These are phyloP conservation scores for Raphanus hybrid DNA, from an alignment of 441 rosid species.

Conservation along the genomic window DNA sequence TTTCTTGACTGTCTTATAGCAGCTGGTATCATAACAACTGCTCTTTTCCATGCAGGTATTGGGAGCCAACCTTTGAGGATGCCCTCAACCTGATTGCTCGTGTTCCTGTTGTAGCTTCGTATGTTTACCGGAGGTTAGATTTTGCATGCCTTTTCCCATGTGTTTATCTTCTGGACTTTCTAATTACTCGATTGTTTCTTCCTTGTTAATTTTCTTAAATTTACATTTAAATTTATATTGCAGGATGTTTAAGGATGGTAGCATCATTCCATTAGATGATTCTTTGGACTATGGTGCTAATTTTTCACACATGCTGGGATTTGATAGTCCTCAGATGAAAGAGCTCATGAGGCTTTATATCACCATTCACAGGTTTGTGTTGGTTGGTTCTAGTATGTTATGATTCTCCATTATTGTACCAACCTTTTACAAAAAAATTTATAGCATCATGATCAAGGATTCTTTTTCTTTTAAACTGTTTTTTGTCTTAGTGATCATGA, in stretches of 20 bases:
- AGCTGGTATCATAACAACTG: conserved; percentile 23
- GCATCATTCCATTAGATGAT: conserved; percentile 63
- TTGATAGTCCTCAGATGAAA: conserved; percentile 76
- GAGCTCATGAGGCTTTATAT: conserved; percentile 98
- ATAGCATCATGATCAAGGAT: conserved; percentile 14
- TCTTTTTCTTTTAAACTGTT: neutral
- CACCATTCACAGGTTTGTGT: conserved; percentile 80
- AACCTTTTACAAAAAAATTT: neutral
- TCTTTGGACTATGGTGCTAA: conserved; percentile 93
- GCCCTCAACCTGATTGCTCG: conserved; percentile 88
- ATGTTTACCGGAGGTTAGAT: conserved; percentile 78
- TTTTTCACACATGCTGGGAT: conserved; percentile 88
- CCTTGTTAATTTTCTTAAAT: conserved; percentile 16
- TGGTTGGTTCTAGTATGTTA: conserved; percentile 33
- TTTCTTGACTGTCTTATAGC: conserved; percentile 13
- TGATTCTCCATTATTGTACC: neutral
- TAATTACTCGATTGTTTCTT: neutral
- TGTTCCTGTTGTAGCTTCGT: conserved; percentile 78
- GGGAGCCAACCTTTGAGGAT: conserved; percentile 94
- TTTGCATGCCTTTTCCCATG: neutral
- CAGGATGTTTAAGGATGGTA: conserved; percentile 84
- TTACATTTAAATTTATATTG: conserved; percentile 11
- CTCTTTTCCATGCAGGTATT: conserved; percentile 56
- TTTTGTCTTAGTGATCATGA: conserved; percentile 7
- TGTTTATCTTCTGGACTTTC: neutral